These are phyloP conservation scores for Quercus berberidifolia DNA, from an alignment of 306 rosid species.

Conservation along the genomic window DNA sequence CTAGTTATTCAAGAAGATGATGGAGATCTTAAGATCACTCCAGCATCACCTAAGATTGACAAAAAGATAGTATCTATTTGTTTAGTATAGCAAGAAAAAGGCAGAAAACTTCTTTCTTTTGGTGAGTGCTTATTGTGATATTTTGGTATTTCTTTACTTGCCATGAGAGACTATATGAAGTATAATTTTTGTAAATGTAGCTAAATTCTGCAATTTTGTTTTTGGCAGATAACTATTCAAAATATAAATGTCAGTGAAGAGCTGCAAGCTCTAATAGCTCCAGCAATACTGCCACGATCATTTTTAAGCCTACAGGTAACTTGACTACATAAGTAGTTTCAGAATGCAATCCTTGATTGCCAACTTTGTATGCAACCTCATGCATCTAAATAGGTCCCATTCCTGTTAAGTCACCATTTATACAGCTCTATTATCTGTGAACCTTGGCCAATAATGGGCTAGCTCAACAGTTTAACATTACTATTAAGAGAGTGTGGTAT, in stretches of 20 bases:
- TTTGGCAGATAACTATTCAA: constrained; percentile 71
- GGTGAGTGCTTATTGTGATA: background rate
- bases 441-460: background rate
- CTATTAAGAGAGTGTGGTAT: background rate
- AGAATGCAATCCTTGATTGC: constrained; percentile 1
- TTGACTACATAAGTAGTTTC: background rate
- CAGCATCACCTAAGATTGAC: background rate
- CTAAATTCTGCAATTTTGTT: constrained; percentile 28
- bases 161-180: background rate
- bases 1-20: background rate
- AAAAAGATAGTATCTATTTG: background rate
- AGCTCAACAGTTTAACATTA: background rate
- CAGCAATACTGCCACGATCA: constrained; percentile 86
- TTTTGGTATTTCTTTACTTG: constrained; percentile 8
- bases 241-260: constrained; percentile 72
- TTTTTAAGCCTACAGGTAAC: constrained; percentile 80
- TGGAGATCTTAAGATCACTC: constrained; percentile 1
- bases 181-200: background rate
- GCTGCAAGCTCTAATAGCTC: constrained; percentile 84
- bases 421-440: background rate
- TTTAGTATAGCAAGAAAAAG: background rate
- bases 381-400: background rate
- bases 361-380: background rate
- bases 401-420: background rate
- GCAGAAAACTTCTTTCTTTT: background rate